Base-by-base conservation (phyloP, 1,284 basidiomycete genomes). In the Rhizopogon parksii region DNA sequence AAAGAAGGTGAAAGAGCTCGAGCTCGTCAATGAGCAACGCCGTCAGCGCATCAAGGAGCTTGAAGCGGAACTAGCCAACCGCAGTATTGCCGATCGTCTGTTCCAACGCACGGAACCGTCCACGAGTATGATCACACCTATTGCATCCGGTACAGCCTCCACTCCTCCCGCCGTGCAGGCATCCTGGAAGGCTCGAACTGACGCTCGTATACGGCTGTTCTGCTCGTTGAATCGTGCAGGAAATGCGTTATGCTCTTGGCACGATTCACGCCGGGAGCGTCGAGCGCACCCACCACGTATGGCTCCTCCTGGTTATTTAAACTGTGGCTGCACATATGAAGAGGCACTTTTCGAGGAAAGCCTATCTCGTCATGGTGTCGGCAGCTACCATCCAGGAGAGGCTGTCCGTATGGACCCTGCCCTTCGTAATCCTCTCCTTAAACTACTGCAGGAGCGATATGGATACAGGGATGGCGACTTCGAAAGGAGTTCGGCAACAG, bases 331-430 rank as follows among this genome's bases (percentile, higher is more conserved):
- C 71, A 83, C 85, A 4, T 79, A 75, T 61, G 85, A 88, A 40
- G 82, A 91, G 65, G 88, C 88, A 12, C 76, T 91, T 11, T 91
- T 91, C 62, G 88, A 91, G 61, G 88, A 91, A 67, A 87, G 83
- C 59, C 75, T 91, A 7, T 67, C 88, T 12, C 79, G 87, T 14
- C 85, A 90, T 56, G 75, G 72, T 9, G 85, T 91, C 12, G 88
- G 88, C 25, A 84, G 83, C 63, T 90, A 89, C 59, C 79, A 81
- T 56, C 88, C 88, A 0, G 88, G 88, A 46, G 88, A 91, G 65
- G 83, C 67, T 53, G 88, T 90, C 45, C 83, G 88, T 59, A 91
- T 91, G 88, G 88, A 91, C 59, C 88, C 88, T 8, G 85, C 83
- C 35, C 69, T 91, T 51, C 78, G 88, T 40, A 89, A 90, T 56